These are phyloP conservation scores for Didymella glomerata DNA, from an alignment of 2,329 filamentous ascomycete genomes.

Conservation along the genomic window DNA sequence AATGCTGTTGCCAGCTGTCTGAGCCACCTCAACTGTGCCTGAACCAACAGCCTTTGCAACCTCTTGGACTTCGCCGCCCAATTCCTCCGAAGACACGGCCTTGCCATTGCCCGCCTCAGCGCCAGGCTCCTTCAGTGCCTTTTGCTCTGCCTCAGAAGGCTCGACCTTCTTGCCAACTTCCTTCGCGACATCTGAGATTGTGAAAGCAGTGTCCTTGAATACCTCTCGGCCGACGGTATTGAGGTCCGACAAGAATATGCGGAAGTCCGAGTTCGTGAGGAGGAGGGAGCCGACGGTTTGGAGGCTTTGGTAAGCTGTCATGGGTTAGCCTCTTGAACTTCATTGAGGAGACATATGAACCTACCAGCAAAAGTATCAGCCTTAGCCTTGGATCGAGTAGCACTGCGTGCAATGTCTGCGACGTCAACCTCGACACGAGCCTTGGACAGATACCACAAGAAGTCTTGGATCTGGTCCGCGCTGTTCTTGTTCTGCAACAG, in stretches of 20 bases:
- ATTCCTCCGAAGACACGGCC: slow-evolving; percentile 67
- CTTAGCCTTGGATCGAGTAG: slow-evolving; percentile 69
- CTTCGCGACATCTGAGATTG: slow-evolving; percentile 77
- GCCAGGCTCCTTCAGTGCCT: slow-evolving; percentile 61
- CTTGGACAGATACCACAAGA: slow-evolving; percentile 83
- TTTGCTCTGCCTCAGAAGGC: slow-evolving; percentile 69
- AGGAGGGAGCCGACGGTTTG: slow-evolving; percentile 85
- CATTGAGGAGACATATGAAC: slow-evolving; percentile 27
- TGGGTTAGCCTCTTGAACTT: slow-evolving; percentile 29
- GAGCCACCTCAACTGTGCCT: slow-evolving; percentile 57
- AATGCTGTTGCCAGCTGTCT: slow-evolving; percentile 74
- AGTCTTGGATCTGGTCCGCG: slow-evolving; percentile 86
- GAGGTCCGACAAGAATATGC: slow-evolving; percentile 82
- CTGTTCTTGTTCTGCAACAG: slow-evolving; percentile 83
- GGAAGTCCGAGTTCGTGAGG: slow-evolving; percentile 88
- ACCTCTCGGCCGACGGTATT: slow-evolving; percentile 82
- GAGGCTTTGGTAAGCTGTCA: slow-evolving; percentile 77
- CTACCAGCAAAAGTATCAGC: slow-evolving; percentile 76
- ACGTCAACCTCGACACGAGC: slow-evolving; percentile 75
- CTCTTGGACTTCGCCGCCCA: slow-evolving; percentile 60
- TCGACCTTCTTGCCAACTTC: slow-evolving; percentile 77
- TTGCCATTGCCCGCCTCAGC: slow-evolving; percentile 56
- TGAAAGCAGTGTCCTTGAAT: slow-evolving; percentile 84
- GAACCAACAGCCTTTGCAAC: slow-evolving; percentile 57
- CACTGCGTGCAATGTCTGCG: slow-evolving; percentile 68